These are phyloP conservation scores for Tulasnella sp. DNA, from an alignment of 768 basidiomycete species.

Conservation along the genomic window DNA sequence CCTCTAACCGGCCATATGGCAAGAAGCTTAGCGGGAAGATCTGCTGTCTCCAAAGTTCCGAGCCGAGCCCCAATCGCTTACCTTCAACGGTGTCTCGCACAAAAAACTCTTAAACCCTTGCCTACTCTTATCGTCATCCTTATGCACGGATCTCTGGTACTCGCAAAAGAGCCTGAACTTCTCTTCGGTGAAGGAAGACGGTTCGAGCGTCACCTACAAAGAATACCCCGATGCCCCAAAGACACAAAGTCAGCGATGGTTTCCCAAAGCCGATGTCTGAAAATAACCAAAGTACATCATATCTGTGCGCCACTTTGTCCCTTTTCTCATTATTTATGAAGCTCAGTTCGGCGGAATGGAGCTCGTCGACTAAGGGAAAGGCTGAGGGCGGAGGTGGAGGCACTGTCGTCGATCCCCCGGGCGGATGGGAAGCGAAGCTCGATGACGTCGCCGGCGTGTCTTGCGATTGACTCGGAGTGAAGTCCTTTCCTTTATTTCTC, in stretches of 20 bases:
- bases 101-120: conserved; percentile 60
- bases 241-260: no score
- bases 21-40: background rate
- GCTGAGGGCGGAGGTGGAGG: conserved; percentile 15
- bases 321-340: conserved; percentile 18
- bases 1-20: conserved; percentile 27
- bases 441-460: background rate
- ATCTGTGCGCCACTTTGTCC: conserved; percentile 36
- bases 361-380: conserved; percentile 13
- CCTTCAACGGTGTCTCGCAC: conserved; percentile 63
- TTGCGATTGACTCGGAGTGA: background rate
- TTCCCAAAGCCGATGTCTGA: no score
- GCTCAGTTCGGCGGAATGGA: conserved; percentile 45
- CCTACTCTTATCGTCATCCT: conserved; percentile 43
- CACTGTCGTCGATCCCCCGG: background rate
- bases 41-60: background rate
- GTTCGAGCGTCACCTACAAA: conserved; percentile 58
- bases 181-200: conserved; percentile 63
- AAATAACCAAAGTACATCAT: conserved; percentile 39
- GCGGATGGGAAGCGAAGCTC: background rate
- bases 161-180: conserved; percentile 66
- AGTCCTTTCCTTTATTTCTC: background rate
- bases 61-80: conserved; percentile 28
- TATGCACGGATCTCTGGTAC: conserved; percentile 73
- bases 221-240: no score